Evolutionary conservation across 257 asterid genomes (phyloP).

Genomic region (Coffea eugenioides): DNA sequence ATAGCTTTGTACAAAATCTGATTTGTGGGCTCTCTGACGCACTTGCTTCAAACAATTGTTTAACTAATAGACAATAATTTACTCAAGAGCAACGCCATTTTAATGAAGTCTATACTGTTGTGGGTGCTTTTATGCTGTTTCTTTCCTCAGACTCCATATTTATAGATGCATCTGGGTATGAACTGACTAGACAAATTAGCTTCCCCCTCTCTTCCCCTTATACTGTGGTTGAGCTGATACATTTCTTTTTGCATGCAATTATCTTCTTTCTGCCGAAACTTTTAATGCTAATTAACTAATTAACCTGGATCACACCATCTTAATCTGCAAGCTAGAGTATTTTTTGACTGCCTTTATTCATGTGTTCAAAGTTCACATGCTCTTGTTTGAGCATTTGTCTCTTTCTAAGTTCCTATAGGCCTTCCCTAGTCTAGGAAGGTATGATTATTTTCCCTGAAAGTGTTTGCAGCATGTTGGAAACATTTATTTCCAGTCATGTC

Average conservation of each 20-base stretch:
- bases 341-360: neutral
- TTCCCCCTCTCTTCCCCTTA: neutral
- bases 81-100: too few species aligned
- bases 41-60: too few species aligned
- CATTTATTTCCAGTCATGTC: neutral
- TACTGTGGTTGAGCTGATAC: neutral
- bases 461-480: neutral
- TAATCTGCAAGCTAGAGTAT: neutral
- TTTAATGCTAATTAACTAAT: neutral
- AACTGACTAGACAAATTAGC: too few species aligned
- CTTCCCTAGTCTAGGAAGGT: neutral
- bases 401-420: neutral
- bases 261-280: neutral
- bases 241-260: neutral
- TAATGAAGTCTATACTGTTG: too few species aligned
- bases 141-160: too few species aligned
- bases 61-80: too few species aligned
- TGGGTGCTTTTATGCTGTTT: too few species aligned
- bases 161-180: too few species aligned
- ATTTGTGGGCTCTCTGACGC: neutral
- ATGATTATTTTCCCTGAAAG: neutral
- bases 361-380: neutral
- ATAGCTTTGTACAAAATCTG: neutral
- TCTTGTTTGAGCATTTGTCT: neutral
- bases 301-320: neutral